Evolutionary conservation across 108 stramenopile genomes (phyloP).

Genomic region (Skeletonema menzelii): DNA sequence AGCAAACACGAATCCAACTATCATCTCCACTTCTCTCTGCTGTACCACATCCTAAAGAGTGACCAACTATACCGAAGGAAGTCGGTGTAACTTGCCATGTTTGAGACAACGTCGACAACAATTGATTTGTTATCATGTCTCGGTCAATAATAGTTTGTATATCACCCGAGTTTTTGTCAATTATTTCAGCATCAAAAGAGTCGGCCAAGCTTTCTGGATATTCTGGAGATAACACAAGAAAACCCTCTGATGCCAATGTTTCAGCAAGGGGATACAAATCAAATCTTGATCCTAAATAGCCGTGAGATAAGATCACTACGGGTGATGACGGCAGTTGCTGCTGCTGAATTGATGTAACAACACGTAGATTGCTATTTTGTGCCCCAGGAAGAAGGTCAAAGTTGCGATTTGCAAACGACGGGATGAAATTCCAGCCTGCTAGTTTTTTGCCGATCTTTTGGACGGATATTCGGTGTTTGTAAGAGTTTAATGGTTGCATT

Average conservation of each 20-base stretch:
- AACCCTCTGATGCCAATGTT: constrained; percentile 63
- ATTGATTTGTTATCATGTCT: constrained; percentile 39
- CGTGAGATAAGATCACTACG: constrained; percentile 63
- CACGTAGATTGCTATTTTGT: constrained; percentile 2
- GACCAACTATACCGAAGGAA: constrained; percentile 69
- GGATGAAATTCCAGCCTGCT: constrained; percentile 74
- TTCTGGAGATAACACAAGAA: constrained; percentile 64
- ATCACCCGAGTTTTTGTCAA: not conserved
- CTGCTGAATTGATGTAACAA: constrained; percentile 5
- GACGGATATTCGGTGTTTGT: constrained; percentile 72
- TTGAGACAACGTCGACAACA: constrained; percentile 34
- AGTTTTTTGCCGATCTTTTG: constrained; percentile 64
- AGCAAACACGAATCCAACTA: constrained; percentile 65
- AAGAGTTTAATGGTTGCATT: constrained; percentile 13
- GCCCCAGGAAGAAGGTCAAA: constrained; percentile 38
- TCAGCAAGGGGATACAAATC: constrained; percentile 75
- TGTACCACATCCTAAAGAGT: constrained; percentile 75
- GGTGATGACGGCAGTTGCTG: constrained; percentile 43
- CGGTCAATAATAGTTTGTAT: constrained; percentile 53
- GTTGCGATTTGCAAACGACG: constrained; percentile 54
- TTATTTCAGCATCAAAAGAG: constrained; percentile 48
- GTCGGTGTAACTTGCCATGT: constrained; percentile 40
- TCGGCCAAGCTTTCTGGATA: constrained; percentile 80
- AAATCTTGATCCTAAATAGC: constrained; percentile 66
- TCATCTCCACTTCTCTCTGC: constrained; percentile 65